Percentiles rank a stretch among this genome's conserved stretches.
Evolutionary conservation across 2,329 filamentous ascomycete species (phyloP).

Genomic region (Ascochyta rabiei): DNA sequence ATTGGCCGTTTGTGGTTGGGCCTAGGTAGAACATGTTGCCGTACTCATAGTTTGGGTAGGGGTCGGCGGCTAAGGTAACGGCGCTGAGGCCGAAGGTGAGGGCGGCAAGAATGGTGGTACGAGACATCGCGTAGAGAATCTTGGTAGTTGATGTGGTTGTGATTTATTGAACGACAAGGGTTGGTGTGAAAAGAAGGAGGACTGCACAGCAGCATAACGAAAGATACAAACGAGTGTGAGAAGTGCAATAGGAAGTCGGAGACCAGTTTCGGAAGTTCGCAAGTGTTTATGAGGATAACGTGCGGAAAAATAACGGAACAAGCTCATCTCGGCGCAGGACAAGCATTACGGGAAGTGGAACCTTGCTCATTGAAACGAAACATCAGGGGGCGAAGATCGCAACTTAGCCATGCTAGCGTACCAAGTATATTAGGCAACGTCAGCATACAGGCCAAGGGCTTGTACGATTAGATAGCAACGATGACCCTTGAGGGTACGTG

Average conservation of each 20-base stretch:
- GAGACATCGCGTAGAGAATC: not conserved
- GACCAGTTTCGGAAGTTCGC: not conserved
- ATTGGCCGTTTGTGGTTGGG: slow-evolving; percentile 9
- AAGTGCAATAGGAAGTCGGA: no score
- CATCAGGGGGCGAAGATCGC: not conserved
- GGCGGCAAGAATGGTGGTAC: not conserved
- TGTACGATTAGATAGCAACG: not conserved
- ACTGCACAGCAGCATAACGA: not conserved
- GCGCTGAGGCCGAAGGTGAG: not conserved
- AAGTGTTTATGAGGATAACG: not conserved
- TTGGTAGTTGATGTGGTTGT: not conserved
- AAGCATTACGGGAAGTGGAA: not conserved
- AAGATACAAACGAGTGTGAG: not conserved
- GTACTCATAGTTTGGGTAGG: slow-evolving; percentile 6
- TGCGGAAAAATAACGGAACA: not conserved
- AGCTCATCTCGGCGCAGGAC: not conserved
- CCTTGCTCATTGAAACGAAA: not conserved
- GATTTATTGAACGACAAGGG: not conserved
- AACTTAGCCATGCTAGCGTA: not conserved
- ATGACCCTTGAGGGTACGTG: not conserved
- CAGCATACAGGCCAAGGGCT: not conserved
- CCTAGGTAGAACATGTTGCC: slow-evolving; percentile 19
- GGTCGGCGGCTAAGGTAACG: not conserved
- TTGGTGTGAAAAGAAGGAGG: not conserved
- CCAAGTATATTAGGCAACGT: not conserved